Conservation (phyloP, 2,329 filamentous ascomycete genomes). For the Botryotinia calthae region DNA sequence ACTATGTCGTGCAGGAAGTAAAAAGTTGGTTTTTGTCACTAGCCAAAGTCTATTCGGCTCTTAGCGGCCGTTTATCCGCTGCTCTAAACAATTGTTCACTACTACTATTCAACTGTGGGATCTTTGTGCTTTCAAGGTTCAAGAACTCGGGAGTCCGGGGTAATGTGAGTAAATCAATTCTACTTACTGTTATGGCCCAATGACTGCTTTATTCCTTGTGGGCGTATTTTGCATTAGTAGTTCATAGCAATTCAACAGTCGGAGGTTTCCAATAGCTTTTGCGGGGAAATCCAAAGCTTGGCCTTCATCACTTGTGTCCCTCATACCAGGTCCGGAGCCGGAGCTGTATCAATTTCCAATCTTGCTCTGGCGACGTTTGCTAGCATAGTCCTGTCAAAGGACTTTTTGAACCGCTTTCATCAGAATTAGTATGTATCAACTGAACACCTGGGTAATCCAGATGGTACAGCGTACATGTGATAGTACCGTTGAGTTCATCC, state of each 20-base stretch:
- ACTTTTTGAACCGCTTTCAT: not conserved
- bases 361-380: not conserved
- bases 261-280: not conserved
- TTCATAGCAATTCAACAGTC: not conserved
- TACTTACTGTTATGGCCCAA: too few relatives aligned
- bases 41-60: not conserved
- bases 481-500: not conserved
- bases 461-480: not conserved
- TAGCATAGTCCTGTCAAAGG: not conserved
- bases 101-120: not conserved
- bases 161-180: not conserved
- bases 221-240: not conserved
- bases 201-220: not conserved
- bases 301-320: not conserved
- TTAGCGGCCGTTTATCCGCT: not conserved
- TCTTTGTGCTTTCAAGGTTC: not conserved
- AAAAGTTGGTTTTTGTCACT: not conserved
- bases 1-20: not conserved
- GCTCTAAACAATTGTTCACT: not conserved
- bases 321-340: too few relatives aligned
- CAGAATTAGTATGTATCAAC: not conserved
- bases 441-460: not conserved
- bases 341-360: not conserved
- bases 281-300: not conserved
- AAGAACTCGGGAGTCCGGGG: not conserved